A percentile compares a stretch with the other conserved stretches of the same genome.
Evolutionary conservation across 2,329 filamentous ascomycete genomes (phyloP).

Genomic region (Clonostachys rosea): DNA sequence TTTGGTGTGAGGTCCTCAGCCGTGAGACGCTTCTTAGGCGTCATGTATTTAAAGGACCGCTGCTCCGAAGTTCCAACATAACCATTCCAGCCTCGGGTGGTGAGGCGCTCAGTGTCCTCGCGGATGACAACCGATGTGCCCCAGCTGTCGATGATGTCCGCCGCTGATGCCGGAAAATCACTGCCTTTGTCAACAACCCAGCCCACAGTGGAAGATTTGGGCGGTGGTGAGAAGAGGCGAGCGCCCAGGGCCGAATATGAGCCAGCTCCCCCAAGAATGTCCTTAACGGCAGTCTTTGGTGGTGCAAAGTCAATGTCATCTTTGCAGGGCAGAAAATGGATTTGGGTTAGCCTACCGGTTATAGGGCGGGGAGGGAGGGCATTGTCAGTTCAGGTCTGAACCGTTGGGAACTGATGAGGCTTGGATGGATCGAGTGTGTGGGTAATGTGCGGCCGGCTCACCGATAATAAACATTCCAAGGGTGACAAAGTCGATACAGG

Average conservation of each 20-base stretch:
- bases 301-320: slow-evolving; percentile 88
- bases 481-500: slow-evolving; percentile 58
- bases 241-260: slow-evolving; percentile 85
- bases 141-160: slow-evolving; percentile 66
- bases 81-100: slow-evolving; percentile 89
- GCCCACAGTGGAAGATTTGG: slow-evolving; percentile 63
- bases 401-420: too few relatives aligned
- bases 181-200: slow-evolving; percentile 90
- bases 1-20: slow-evolving; percentile 62
- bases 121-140: slow-evolving; percentile 69
- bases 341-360: not conserved
- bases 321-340: slow-evolving; percentile 23
- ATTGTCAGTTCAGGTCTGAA: not conserved
- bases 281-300: slow-evolving; percentile 61
- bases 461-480: slow-evolving; percentile 73
- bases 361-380: not conserved
- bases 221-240: slow-evolving; percentile 73
- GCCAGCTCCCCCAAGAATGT: slow-evolving; percentile 86
- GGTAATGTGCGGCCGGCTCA: slow-evolving; percentile 25
- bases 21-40: slow-evolving; percentile 78
- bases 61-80: slow-evolving; percentile 65
- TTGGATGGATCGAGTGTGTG: not conserved
- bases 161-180: slow-evolving; percentile 73
- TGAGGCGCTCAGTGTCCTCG: slow-evolving; percentile 61
- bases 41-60: slow-evolving; percentile 79